These are phyloP conservation scores for Moniliophthora roreri DNA, from an alignment of 1,284 basidiomycete genomes.

Conservation along the genomic window DNA sequence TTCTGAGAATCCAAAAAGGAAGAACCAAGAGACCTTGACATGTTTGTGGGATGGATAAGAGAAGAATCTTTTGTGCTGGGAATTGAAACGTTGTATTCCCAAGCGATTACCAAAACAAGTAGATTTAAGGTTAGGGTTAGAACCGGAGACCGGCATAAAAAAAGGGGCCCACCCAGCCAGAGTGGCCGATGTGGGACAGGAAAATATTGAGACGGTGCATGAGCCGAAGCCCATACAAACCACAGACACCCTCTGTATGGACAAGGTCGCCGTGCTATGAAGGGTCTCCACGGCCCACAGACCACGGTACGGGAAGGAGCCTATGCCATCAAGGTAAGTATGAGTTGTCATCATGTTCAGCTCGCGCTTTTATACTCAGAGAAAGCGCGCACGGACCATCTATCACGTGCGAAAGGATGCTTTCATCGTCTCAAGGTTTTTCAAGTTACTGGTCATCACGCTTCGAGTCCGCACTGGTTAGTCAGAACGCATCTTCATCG, in stretches of 20 bases:
- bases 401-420: too few relatives aligned
- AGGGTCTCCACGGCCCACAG: constrained; percentile 41
- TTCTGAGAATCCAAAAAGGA: too few relatives aligned
- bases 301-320: constrained; percentile 5
- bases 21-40: too few relatives aligned
- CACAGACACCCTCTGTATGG: constrained; percentile 29
- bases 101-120: neutral
- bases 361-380: neutral
- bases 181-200: constrained; percentile 10
- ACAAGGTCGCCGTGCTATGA: constrained; percentile 53
- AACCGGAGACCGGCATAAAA: neutral
- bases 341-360: neutral
- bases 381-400: constrained; percentile 1
- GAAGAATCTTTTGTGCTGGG: too few relatives aligned
- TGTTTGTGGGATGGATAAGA: too few relatives aligned
- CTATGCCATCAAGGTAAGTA: constrained; percentile 7
- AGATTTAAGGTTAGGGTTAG: too few relatives aligned
- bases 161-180: constrained; percentile 6
- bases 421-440: too few relatives aligned
- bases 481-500: too few relatives aligned
- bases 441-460: too few relatives aligned
- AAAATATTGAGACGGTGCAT: constrained; percentile 34
- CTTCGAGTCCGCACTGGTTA: too few relatives aligned
- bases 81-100: too few relatives aligned
- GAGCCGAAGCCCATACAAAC: constrained; percentile 49